phyloP scores from a whole-genome alignment of 768 basidiomycete species.

The Pleurotus ostreatus region DNA sequence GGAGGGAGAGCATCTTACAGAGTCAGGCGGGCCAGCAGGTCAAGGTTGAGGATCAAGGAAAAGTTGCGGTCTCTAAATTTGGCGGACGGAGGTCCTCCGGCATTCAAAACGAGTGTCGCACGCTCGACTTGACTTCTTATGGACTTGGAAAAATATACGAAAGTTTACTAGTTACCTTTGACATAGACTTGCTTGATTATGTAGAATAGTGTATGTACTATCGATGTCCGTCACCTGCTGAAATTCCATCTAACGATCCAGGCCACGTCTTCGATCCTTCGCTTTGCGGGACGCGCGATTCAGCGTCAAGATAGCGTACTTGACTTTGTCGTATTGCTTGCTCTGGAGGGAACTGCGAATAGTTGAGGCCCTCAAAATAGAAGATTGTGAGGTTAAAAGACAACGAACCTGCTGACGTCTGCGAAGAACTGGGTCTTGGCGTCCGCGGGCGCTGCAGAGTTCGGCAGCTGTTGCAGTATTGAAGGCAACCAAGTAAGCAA shows the following conservation, averaged over 20 bases:
- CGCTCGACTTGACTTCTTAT: too few relatives aligned
- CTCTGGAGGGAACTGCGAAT: slow-evolving; percentile 55
- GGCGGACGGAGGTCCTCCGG: neutral
- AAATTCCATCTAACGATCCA: slow-evolving; percentile 27
- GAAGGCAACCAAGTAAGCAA: slow-evolving; percentile 69
- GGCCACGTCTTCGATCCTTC: slow-evolving; percentile 54
- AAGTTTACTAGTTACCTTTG: too few relatives aligned
- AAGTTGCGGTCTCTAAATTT: neutral
- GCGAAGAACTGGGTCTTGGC: slow-evolving; percentile 70
- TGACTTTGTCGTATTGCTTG: slow-evolving; percentile 74
- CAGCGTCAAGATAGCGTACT: slow-evolving; percentile 67
- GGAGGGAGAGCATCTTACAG: slow-evolving; percentile 21
- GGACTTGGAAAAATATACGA: too few relatives aligned
- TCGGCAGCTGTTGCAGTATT: slow-evolving; percentile 68
- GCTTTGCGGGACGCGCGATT: slow-evolving; percentile 74
- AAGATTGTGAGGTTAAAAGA: neutral
- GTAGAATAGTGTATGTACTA: slow-evolving; percentile 4
- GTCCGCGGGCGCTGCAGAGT: slow-evolving; percentile 51
- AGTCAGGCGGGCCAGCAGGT: neutral
- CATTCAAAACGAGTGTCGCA: neutral
- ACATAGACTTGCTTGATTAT: neutral
- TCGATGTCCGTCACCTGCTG: neutral
- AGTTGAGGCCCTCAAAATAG: slow-evolving; percentile 1
- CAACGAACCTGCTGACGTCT: slow-evolving; percentile 70
- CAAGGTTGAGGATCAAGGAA: neutral